Evolutionary conservation across 2,329 filamentous ascomycete species (phyloP), one percentile per base, ranked within the genome.

Genomic region (Gremmenia infestans): DNA sequence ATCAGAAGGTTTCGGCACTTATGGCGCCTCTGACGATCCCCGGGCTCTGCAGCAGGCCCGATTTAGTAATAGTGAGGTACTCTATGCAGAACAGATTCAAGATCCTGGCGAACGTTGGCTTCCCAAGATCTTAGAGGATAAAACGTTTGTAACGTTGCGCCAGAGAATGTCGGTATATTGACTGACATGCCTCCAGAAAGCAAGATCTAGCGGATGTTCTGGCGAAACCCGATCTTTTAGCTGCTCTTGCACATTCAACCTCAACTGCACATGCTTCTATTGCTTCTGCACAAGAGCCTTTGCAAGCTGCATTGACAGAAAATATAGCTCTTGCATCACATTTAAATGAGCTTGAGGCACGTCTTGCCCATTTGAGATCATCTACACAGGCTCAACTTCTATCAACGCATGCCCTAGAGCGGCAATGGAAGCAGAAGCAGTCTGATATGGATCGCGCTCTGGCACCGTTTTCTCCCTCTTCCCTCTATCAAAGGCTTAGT

Each of bases 361-460:
- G 74, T 17, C 73, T 87, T 5, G 68, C 73, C 4, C 80, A 80
- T 60, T 80, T 87, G 66, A 87, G 93, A 54, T 80, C 83, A 28
- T 78, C 81, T 1, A 88, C 89, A 0, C 91, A 96, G 68, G 87
- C 90, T 3, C 87, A 92, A 57, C 82, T 97, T 0, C 80, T 97
- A 1, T 81, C 89, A 11, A 83, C 94, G 22, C 89, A 93, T 66
- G 89, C 89, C 1, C 81, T 97, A 15, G 94, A 97, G 74, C 83
- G 92, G n/a, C 87, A 93, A 67, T 97, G 94, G 89, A 84, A 87
- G 54, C 83, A 88, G 63, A 95, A 94, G 72, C 90, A 97, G 72
- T 79, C 83, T 1, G 91, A 94, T 65, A 94, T 96, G 81, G 94
- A 97, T 70, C 79, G 83, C 51, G 91, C 89, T 6, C 76, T 97